Evolutionary conservation across 1,284 basidiomycete genomes (phyloP).

Genomic region (Rhodotorula mucilaginosa): DNA sequence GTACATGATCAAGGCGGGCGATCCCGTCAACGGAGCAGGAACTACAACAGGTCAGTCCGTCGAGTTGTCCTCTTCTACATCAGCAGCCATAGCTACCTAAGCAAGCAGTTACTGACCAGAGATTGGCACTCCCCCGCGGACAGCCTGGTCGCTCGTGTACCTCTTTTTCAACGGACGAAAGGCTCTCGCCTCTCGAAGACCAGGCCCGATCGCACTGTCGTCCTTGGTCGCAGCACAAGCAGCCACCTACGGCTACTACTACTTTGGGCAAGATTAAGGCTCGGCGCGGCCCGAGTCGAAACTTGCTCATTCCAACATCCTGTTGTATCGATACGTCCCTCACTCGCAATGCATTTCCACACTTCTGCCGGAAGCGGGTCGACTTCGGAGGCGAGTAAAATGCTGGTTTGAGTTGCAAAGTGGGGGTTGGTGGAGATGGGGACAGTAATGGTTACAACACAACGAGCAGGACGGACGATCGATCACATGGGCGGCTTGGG

Average conservation of each 20-base stretch:
- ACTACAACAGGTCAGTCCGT: slow-evolving; percentile 34
- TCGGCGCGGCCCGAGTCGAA: neutral
- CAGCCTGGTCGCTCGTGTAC: slow-evolving; percentile 40
- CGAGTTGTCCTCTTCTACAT: no score
- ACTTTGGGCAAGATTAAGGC: slow-evolving; percentile 13
- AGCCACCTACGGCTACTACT: slow-evolving; percentile 23
- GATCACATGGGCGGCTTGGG: neutral
- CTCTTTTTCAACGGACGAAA: slow-evolving; percentile 36
- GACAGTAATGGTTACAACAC: neutral
- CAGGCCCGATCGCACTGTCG: slow-evolving; percentile 26
- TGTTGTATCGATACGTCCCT: neutral
- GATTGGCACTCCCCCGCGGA: neutral
- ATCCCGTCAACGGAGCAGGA: slow-evolving; percentile 35
- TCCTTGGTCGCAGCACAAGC: slow-evolving; percentile 22
- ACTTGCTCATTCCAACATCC: no score
- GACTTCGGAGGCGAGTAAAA: no score
- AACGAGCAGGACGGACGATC: neutral
- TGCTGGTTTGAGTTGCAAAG: neutral
- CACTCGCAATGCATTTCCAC: no score
- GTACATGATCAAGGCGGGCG: slow-evolving; percentile 38
- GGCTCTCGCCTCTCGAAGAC: slow-evolving; percentile 21
- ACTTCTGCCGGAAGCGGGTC: no score
- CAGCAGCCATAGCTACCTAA: no score
- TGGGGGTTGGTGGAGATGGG: neutral
- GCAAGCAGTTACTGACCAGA: no score